Conservation (phyloP, 1,284 basidiomycete genomes). For the Caloboletus firmus region DNA sequence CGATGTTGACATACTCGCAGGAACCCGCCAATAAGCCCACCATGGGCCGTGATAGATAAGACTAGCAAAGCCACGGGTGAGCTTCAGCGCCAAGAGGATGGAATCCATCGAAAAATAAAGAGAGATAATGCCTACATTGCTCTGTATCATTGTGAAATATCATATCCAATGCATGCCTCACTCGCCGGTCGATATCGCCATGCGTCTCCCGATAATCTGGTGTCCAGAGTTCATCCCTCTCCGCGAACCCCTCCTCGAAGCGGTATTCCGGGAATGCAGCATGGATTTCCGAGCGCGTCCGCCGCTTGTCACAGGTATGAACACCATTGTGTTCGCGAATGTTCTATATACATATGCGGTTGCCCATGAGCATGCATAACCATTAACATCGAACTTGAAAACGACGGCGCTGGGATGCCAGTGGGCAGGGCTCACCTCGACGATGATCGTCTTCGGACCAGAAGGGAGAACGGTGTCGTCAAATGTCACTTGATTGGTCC, state of each 20-base stretch:
- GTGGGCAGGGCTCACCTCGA: conserved; percentile 46
- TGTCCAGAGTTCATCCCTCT: conserved; percentile 73
- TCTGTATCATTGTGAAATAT: conserved; percentile 54
- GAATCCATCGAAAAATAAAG: not conserved
- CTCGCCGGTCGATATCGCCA: conserved; percentile 54
- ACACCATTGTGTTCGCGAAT: conserved; percentile 68
- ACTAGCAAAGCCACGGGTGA: conserved; percentile 36
- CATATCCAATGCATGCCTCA: conserved; percentile 56
- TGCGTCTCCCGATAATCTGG: conserved; percentile 64
- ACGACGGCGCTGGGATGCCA: not conserved
- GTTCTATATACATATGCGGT: conserved; percentile 41
- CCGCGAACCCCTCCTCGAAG: conserved; percentile 69
- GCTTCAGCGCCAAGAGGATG: not conserved
- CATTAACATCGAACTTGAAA: not conserved
- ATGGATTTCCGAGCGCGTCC: conserved; percentile 52
- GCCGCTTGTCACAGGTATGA: conserved; percentile 75
- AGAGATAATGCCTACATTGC: conserved; percentile 42
- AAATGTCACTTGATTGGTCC: conserved; percentile 70
- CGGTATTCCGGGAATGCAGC: conserved; percentile 57
- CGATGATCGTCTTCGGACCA: conserved; percentile 38
- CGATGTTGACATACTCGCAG: conserved; percentile 46
- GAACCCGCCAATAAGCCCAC: conserved; percentile 59
- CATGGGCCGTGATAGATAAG: conserved; percentile 64
- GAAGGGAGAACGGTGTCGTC: conserved; percentile 38
- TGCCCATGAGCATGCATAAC: not conserved